These are phyloP conservation scores for Gaeumannomyces tritici DNA, from an alignment of 2,329 filamentous ascomycete species.

Conservation along the genomic window DNA sequence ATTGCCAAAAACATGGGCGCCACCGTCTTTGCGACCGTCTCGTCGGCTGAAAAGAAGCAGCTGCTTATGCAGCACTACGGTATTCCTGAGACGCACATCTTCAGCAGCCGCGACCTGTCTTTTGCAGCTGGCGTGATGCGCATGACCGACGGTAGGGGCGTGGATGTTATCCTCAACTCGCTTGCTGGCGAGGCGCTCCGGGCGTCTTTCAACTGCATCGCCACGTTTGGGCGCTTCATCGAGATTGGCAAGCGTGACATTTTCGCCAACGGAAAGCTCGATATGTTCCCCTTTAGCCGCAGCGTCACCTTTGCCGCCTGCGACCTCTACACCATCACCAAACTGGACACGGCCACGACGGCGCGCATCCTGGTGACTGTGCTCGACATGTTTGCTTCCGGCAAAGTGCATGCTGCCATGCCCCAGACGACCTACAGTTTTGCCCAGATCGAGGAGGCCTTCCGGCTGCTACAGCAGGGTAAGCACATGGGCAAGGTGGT, in stretches of 20 bases:
- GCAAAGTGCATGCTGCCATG: neutral
- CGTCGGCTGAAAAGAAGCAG: slow-evolving; percentile 20
- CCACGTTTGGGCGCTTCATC: slow-evolving; percentile 1
- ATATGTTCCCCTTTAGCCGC: neutral
- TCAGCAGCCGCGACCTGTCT: slow-evolving; percentile 18
- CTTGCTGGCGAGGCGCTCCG: neutral
- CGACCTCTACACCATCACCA: neutral
- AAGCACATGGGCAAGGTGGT: slow-evolving; percentile 3
- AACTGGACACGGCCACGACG: too few relatives aligned
- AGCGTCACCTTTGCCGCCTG: neutral
- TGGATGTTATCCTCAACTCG: slow-evolving; percentile 3
- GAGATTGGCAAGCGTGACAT: slow-evolving; percentile 3
- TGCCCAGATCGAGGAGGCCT: neutral
- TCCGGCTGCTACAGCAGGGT: neutral
- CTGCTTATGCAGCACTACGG: slow-evolving; percentile 20
- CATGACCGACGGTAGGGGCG: neutral
- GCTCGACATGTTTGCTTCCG: neutral
- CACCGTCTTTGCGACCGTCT: slow-evolving; percentile 29
- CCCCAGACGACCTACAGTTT: neutral
- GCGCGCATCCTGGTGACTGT: neutral
- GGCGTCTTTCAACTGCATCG: neutral
- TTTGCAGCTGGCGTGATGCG: slow-evolving; percentile 19
- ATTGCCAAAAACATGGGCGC: slow-evolving; percentile 26
- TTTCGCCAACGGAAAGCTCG: neutral
- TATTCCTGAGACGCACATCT: slow-evolving; percentile 21